Conservation (phyloP, 2,329 filamentous ascomycete genomes). For the Pezicula neosporulosa region DNA sequence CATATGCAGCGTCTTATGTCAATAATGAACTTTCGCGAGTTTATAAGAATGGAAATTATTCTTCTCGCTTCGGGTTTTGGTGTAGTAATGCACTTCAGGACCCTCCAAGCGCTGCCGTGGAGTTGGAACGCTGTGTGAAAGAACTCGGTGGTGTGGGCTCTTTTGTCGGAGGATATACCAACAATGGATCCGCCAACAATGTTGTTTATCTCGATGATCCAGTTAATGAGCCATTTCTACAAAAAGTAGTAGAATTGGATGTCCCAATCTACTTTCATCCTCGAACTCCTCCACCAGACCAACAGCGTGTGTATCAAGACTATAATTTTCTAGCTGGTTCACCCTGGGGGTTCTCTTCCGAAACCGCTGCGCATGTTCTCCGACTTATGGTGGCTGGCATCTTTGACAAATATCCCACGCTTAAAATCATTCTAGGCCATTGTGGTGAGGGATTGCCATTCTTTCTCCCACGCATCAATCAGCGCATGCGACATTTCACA, state of each 20-base stretch:
- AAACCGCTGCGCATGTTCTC: conserved; percentile 19
- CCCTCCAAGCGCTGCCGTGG: conserved; percentile 11
- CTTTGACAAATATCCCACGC: conserved; percentile 15
- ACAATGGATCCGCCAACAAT: conserved; percentile 21
- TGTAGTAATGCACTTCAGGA: conserved; percentile 17
- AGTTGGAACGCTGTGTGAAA: conserved; percentile 18
- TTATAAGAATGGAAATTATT: conserved; percentile 14
- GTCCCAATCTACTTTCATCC: conserved; percentile 40
- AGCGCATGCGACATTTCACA: conserved; percentile 35
- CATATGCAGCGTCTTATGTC: conserved; percentile 8
- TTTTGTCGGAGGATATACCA: conserved; percentile 34
- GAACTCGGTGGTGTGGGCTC: conserved; percentile 42
- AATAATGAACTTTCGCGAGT: conserved; percentile 12
- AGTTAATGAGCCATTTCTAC: conserved; percentile 36
- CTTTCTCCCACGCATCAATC: conserved; percentile 42
- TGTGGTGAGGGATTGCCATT: conserved; percentile 20
- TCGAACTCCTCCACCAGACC: conserved; percentile 21
- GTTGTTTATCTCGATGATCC: conserved; percentile 27
- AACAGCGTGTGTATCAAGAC: conserved; percentile 17
- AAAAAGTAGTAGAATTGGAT: conserved; percentile 31
- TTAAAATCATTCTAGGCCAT: conserved; percentile 20
- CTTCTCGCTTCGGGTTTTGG: conserved; percentile 17
- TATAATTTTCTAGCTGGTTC: conserved; percentile 33
- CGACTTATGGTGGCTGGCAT: conserved; percentile 18
- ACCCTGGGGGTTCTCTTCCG: conserved; percentile 48